A percentile compares a stretch with the other conserved stretches of the same genome.
These are phyloP conservation scores for Boletellus ananas DNA, from an alignment of 768 basidiomycete genomes.

Conservation along the genomic window DNA sequence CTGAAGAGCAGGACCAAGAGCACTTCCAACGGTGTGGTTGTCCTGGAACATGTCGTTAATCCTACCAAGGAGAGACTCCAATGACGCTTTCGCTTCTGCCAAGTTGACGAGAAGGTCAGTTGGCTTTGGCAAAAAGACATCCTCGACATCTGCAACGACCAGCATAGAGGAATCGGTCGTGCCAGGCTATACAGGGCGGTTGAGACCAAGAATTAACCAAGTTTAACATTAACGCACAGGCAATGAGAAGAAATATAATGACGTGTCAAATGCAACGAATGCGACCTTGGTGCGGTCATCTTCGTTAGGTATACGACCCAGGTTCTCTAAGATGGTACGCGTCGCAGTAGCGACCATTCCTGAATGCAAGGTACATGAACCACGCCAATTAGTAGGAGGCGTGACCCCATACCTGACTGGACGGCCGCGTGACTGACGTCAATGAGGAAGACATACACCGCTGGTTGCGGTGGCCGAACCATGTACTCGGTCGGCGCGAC, in stretches of 20 bases:
- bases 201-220: constrained; percentile 1
- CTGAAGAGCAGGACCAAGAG: constrained; percentile 90
- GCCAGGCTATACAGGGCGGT: constrained; percentile 45
- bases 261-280: constrained; percentile 87
- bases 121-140: constrained; percentile 96
- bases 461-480: constrained; percentile 97
- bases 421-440: constrained; percentile 93
- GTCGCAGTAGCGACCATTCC: constrained; percentile 99
- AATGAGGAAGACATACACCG: constrained; percentile 95
- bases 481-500: constrained; percentile 99
- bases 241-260: constrained; percentile 96
- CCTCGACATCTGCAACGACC: constrained; percentile 94
- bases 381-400: background rate
- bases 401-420: constrained; percentile 66
- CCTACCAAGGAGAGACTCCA: constrained; percentile 78
- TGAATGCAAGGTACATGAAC: constrained; percentile 21
- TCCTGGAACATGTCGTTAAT: constrained; percentile 98
- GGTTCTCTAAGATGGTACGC: constrained; percentile 89
- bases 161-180: constrained; percentile 86
- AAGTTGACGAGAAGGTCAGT: constrained; percentile 95
- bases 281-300: constrained; percentile 90
- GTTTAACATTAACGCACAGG: constrained; percentile 39
- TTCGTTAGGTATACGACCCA: constrained; percentile 94
- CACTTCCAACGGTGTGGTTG: constrained; percentile 89
- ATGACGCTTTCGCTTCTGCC: constrained; percentile 70